A percentile compares a stretch with the other conserved stretches of the same genome.
Conservation (phyloP, 257 asterid species). For the Solanum okadae region DNA sequence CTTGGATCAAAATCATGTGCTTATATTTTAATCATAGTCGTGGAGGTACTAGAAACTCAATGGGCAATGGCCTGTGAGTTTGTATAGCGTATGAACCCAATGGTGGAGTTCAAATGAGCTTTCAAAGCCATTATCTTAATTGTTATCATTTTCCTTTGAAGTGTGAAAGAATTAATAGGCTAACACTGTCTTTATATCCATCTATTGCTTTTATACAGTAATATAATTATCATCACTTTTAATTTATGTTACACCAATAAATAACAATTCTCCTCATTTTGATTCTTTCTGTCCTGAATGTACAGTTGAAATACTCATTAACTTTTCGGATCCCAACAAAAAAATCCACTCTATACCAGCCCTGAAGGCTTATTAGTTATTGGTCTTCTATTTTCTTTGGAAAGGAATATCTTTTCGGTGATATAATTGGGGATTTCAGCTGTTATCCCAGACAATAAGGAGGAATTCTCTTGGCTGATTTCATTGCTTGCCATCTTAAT, state of each 20-base stretch:
- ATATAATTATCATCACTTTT: not conserved
- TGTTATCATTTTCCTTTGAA: not conserved
- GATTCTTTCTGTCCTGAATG: not conserved
- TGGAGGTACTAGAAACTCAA: not conserved
- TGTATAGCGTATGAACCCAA: not conserved
- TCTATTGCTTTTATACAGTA: not conserved
- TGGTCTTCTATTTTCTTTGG: not conserved
- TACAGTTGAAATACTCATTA: not conserved
- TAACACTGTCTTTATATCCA: not conserved
- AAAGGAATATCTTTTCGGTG: not conserved
- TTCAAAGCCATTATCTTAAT: not conserved
- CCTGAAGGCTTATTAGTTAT: not conserved
- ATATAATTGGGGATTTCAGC: not conserved
- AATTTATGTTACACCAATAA: not conserved
- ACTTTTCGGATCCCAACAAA: not conserved
- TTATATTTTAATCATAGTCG: not conserved
- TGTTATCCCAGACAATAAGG: not conserved
- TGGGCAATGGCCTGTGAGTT: not conserved
- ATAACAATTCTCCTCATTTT: not conserved
- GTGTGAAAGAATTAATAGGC: not conserved
- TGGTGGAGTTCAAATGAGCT: not conserved
- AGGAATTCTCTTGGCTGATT: not conserved
- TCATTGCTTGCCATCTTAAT: not conserved
- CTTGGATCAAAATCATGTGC: not conserved
- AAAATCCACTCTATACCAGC: not conserved